Evolutionary conservation across 1,284 basidiomycete genomes (phyloP).

Genomic region (Cutaneotrichosporon mucoides): DNA sequence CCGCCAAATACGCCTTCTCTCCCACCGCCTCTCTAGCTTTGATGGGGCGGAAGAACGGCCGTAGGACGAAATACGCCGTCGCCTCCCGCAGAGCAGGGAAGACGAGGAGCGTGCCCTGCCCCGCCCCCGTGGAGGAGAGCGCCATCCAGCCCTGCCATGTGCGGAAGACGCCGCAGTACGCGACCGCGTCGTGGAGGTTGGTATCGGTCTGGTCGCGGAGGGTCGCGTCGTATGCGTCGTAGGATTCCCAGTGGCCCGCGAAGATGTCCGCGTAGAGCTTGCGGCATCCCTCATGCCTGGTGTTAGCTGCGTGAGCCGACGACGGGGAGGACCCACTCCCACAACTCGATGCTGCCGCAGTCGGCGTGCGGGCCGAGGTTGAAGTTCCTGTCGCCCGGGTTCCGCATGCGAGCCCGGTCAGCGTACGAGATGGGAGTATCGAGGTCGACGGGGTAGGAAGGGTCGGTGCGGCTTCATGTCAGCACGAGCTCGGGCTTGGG

Average conservation of each 20-base stretch:
- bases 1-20: slow-evolving; percentile 48
- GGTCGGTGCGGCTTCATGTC: slow-evolving; percentile 25
- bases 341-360: slow-evolving; percentile 67
- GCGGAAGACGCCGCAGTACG: slow-evolving; percentile 62
- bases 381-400: slow-evolving; percentile 67
- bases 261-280: slow-evolving; percentile 58
- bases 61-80: slow-evolving; percentile 68
- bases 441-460: slow-evolving; percentile 52
- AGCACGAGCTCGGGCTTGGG: neutral
- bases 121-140: slow-evolving; percentile 56
- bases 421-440: slow-evolving; percentile 64
- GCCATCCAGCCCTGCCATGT: slow-evolving; percentile 68
- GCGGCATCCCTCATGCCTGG: slow-evolving; percentile 54
- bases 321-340: slow-evolving; percentile 55
- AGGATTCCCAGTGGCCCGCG: slow-evolving; percentile 57
- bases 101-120: slow-evolving; percentile 69
- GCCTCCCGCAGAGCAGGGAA: slow-evolving; percentile 69
- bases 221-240: slow-evolving; percentile 25
- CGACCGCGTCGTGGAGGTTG: slow-evolving; percentile 40
- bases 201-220: slow-evolving; percentile 29
- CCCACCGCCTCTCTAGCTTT: slow-evolving; percentile 8
- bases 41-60: slow-evolving; percentile 63
- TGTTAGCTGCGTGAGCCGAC: neutral
- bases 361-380: slow-evolving; percentile 69
- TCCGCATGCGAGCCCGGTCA: slow-evolving; percentile 68